Conservation (phyloP, 352 stramenopile genomes). For the Globisporangium echinulatum region DNA sequence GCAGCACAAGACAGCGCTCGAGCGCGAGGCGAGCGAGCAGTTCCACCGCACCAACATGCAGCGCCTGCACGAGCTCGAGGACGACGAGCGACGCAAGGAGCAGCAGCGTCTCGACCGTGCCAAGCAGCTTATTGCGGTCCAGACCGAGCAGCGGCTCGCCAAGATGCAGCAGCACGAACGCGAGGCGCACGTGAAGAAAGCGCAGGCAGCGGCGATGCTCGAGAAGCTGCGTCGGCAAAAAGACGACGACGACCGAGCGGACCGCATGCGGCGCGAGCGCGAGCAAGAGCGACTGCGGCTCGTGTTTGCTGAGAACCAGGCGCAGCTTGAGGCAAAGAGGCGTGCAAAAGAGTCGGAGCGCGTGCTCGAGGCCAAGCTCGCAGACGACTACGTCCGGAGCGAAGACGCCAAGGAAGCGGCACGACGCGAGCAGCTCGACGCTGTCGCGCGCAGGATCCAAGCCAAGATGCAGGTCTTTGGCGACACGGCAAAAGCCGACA, state of each 20-base stretch:
- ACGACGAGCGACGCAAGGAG: conserved; percentile 55
- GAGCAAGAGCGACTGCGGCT: conserved; percentile 58
- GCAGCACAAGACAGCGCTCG: conserved; percentile 22
- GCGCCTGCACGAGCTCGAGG: conserved; percentile 38
- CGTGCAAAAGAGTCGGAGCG: conserved; percentile 42
- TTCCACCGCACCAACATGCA: conserved; percentile 50
- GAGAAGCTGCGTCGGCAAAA: conserved; percentile 46
- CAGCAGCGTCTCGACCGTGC: conserved; percentile 38
- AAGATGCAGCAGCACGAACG: conserved; percentile 54
- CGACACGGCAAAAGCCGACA: conserved; percentile 67
- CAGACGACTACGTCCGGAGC: conserved; percentile 65
- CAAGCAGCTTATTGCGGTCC: conserved; percentile 59
- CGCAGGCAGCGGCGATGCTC: conserved; percentile 42
- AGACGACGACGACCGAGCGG: conserved; percentile 47
- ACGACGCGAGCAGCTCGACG: conserved; percentile 56
- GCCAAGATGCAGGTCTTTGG: conserved; percentile 83
- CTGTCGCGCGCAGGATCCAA: conserved; percentile 69
- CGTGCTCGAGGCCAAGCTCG: conserved; percentile 58
- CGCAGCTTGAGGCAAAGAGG: conserved; percentile 53
- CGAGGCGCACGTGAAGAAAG: conserved; percentile 42
- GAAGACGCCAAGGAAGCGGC: conserved; percentile 63
- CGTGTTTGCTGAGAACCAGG: conserved; percentile 60
- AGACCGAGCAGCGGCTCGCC: conserved; percentile 53
- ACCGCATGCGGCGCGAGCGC: conserved; percentile 30
- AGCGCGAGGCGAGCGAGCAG: conserved; percentile 35